A percentile compares a stretch with the other conserved stretches of the same genome.
These are phyloP conservation scores for Nepenthes gracilis DNA, from an alignment of 148 eudicot species.

Conservation along the genomic window DNA sequence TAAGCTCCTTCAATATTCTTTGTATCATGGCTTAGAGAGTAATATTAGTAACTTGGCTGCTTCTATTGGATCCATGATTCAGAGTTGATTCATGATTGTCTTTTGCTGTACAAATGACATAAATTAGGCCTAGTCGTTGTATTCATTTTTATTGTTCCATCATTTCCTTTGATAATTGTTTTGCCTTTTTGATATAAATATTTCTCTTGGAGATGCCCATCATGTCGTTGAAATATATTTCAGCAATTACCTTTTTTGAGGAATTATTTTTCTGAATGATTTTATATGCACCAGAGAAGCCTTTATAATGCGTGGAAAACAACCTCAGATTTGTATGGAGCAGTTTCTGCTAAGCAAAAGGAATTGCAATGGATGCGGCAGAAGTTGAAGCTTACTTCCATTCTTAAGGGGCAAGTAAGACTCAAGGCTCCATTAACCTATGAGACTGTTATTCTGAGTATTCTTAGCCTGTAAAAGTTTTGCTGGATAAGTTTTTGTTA, in stretches of 20 bases:
- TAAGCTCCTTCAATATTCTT: too few species aligned
- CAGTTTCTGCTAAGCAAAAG: conserved; percentile 38
- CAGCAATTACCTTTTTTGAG: too few species aligned
- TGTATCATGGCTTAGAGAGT: too few species aligned
- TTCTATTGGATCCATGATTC: too few species aligned
- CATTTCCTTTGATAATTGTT: not conserved
- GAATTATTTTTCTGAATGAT: conserved; percentile 9
- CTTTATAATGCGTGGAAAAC: conserved; percentile 61
- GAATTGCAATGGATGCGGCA: conserved; percentile 51
- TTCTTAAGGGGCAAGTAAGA: conserved; percentile 70
- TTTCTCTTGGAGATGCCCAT: too few species aligned
- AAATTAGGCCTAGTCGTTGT: not conserved
- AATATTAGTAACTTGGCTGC: too few species aligned
- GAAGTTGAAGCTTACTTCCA: conserved; percentile 50
- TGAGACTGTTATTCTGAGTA: not conserved
- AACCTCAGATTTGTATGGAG: conserved; percentile 39
- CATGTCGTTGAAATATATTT: too few species aligned
- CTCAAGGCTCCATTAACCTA: not conserved
- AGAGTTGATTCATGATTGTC: too few species aligned
- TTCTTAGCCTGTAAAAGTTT: too few species aligned
- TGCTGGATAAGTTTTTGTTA: too few species aligned
- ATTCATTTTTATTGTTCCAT: not conserved
- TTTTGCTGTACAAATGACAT: too few species aligned
- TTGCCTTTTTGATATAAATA: not conserved
- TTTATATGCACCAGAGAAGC: conserved; percentile 45